A percentile compares a stretch with the other conserved stretches of the same genome.
These are phyloP conservation scores for Chalciporus sphaerocephalus DNA, from an alignment of 768 basidiomycete species.

Conservation along the genomic window DNA sequence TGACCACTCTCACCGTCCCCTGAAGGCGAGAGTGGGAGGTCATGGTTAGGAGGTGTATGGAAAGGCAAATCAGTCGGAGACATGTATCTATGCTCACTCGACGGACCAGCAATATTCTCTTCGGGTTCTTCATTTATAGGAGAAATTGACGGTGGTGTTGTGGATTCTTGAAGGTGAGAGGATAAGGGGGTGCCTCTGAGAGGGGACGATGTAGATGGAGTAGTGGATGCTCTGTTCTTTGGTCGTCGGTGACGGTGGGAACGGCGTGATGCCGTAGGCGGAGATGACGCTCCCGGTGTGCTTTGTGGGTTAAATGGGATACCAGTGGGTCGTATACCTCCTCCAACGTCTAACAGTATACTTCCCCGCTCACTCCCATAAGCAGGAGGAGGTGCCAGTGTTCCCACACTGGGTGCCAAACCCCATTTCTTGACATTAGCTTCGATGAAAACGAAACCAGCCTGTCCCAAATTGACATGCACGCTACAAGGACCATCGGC, in stretches of 20 bases:
- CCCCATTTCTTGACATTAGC: slow-evolving; percentile 99
- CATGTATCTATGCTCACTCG: slow-evolving; percentile 48
- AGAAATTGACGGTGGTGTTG: slow-evolving; percentile 63
- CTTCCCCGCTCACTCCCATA: slow-evolving; percentile 97
- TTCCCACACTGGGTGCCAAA: slow-evolving; percentile 93
- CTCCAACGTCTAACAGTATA: slow-evolving; percentile 87
- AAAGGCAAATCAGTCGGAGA: slow-evolving; percentile 64
- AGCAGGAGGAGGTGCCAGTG: slow-evolving; percentile 94
- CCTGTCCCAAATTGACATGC: slow-evolving; percentile 96
- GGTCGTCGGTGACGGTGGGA: slow-evolving; percentile 59
- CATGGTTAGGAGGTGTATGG: slow-evolving; percentile 47
- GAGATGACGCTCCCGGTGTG: slow-evolving; percentile 45
- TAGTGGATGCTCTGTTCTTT: slow-evolving; percentile 35
- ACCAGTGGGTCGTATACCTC: slow-evolving; percentile 31
- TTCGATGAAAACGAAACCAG: slow-evolving; percentile 98
- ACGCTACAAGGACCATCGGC: slow-evolving; percentile 95
- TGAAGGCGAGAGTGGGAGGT: slow-evolving; percentile 42
- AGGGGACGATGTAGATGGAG: slow-evolving; percentile 59
- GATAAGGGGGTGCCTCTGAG: slow-evolving; percentile 50
- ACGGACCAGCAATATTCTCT: slow-evolving; percentile 48
- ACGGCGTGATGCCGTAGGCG: slow-evolving; percentile 43
- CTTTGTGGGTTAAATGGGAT: slow-evolving; percentile 41
- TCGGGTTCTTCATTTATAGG: slow-evolving; percentile 67
- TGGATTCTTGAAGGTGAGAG: slow-evolving; percentile 44
- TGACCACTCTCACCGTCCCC: slow-evolving; percentile 21